phyloP scores from a whole-genome alignment of 805 yeast species.

The Hyphopichia homilentoma region DNA sequence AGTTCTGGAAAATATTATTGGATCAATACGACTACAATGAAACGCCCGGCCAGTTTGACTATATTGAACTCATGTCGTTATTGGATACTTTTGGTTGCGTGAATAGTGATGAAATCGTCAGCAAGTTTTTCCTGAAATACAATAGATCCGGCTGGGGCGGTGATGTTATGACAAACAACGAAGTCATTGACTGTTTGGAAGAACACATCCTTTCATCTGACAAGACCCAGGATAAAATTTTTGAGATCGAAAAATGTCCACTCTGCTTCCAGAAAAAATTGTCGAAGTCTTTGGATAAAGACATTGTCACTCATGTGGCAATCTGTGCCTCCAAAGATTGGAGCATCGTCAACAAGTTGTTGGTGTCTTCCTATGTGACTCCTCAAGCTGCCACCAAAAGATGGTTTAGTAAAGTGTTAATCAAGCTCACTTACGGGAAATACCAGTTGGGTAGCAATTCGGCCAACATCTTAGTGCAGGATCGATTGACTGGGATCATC shows the following conservation, averaged over 20 bases:
- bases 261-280: slow-evolving; percentile 65
- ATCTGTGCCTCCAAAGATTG: slow-evolving; percentile 79
- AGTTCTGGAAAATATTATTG: slow-evolving; percentile 66
- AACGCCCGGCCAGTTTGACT: slow-evolving; percentile 32
- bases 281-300: slow-evolving; percentile 51
- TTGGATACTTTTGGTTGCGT: slow-evolving; percentile 60
- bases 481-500: slow-evolving; percentile 82
- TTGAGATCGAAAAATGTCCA: slow-evolving; percentile 74
- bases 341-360: slow-evolving; percentile 60
- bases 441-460: slow-evolving; percentile 83
- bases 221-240: slow-evolving; percentile 35
- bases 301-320: slow-evolving; percentile 82
- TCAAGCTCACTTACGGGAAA: slow-evolving; percentile 85
- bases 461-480: slow-evolving; percentile 93
- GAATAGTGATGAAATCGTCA: slow-evolving; percentile 51
- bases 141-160: slow-evolving; percentile 52
- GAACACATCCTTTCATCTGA: slow-evolving; percentile 22
- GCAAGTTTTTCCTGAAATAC: slow-evolving; percentile 46
- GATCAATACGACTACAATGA: slow-evolving; percentile 48
- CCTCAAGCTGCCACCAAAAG: slow-evolving; percentile 78
- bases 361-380: slow-evolving; percentile 70
- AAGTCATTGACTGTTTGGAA: slow-evolving; percentile 47
- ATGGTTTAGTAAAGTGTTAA: slow-evolving; percentile 82
- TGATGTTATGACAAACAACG: slow-evolving; percentile 41
- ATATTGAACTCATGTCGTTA: slow-evolving; percentile 60